A percentile compares a stretch with the other conserved stretches of the same genome.
phyloP scores from a whole-genome alignment of 176 grass and related monocot species.

The Luzula sylvatica region DNA sequence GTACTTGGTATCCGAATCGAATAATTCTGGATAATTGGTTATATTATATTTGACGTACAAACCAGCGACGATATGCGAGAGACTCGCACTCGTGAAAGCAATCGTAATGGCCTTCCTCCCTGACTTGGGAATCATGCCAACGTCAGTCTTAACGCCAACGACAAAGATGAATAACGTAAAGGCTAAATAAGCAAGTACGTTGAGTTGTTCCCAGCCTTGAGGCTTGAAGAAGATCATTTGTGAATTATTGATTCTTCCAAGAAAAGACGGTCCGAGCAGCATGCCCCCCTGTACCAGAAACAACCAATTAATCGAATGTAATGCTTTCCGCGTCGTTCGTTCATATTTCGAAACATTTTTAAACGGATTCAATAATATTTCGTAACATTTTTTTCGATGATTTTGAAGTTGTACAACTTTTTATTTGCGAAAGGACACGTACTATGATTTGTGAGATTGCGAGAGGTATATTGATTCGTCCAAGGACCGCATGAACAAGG shows the following conservation, averaged over 20 bases:
- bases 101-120: slow-evolving; percentile 56
- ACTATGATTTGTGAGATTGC: slow-evolving; percentile 77
- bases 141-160: slow-evolving; percentile 71
- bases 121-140: slow-evolving; percentile 56
- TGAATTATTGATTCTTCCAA: slow-evolving; percentile 11
- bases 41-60: not conserved
- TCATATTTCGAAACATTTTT: too few relatives aligned
- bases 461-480: slow-evolving; percentile 29
- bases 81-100: slow-evolving; percentile 28
- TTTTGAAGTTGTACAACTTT: too few relatives aligned
- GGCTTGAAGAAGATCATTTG: slow-evolving; percentile 37
- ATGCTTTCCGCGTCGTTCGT: too few relatives aligned
- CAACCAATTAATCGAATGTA: too few relatives aligned
- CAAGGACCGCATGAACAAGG: slow-evolving; percentile 27
- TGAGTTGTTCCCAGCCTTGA: slow-evolving; percentile 46
- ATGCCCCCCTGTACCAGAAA: slow-evolving; percentile 31
- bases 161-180: slow-evolving; percentile 56
- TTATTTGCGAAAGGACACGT: too few relatives aligned
- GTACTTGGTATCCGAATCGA: not conserved
- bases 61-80: slow-evolving; percentile 14
- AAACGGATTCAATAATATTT: too few relatives aligned
- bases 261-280: slow-evolving; percentile 47
- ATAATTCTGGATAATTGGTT: slow-evolving; percentile 9
- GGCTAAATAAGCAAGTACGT: slow-evolving; percentile 42
- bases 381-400: too few relatives aligned